These are phyloP conservation scores for Nemania diffusa DNA, from an alignment of 2,329 filamentous ascomycete genomes.

Conservation along the genomic window DNA sequence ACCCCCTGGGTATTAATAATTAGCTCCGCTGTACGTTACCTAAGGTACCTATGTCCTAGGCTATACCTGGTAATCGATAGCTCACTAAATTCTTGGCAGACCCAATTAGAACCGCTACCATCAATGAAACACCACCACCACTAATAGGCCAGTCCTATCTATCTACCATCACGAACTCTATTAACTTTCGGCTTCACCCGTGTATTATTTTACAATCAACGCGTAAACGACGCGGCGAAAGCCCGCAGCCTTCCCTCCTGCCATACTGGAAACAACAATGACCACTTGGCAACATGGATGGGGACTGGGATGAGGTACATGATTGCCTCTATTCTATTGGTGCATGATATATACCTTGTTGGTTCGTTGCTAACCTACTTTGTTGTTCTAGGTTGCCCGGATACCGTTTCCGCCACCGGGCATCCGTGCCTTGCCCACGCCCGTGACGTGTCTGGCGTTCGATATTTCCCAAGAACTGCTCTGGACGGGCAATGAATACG, in stretches of 20 bases:
- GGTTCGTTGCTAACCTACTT: neutral
- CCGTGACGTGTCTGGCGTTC: conserved; percentile 84
- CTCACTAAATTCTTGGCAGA: neutral
- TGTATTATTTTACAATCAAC: neutral
- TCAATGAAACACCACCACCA: neutral
- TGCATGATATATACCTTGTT: neutral
- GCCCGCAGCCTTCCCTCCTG: conserved; percentile 4
- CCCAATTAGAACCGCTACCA: neutral
- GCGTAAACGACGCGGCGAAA: conserved; percentile 14
- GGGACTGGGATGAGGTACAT: conserved; percentile 73
- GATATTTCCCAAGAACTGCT: conserved; percentile 89
- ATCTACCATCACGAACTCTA: conserved; percentile 17
- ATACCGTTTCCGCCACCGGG: conserved; percentile 82
- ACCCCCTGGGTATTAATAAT: too few relatives aligned
- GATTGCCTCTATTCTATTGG: neutral
- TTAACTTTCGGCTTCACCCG: neutral
- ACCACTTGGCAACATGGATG: conserved; percentile 64
- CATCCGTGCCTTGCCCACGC: conserved; percentile 74
- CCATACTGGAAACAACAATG: conserved; percentile 39
- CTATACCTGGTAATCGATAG: too few relatives aligned
- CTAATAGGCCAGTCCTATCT: neutral
- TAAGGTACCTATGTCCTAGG: too few relatives aligned
- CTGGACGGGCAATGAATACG: conserved; percentile 92
- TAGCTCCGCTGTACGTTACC: too few relatives aligned
- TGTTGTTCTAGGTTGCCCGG: conserved; percentile 72